These are phyloP conservation scores for Saxophila tyrrhenica DNA, from an alignment of 495 filamentous ascomycete genomes.

Conservation along the genomic window DNA sequence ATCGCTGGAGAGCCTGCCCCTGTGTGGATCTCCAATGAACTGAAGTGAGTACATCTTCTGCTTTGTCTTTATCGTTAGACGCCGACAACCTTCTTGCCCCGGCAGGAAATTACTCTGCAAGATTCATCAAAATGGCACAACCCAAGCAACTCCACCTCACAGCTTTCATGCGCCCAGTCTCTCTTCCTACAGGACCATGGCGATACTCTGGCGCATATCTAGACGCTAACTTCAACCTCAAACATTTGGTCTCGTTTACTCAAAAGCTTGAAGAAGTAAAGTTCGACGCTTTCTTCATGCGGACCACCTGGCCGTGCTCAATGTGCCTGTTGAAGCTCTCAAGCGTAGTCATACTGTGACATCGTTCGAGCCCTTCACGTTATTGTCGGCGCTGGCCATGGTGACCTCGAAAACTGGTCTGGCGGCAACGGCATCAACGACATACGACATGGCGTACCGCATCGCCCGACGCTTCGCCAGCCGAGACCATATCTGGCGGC, in stretches of 20 bases:
- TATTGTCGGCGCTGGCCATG: conserved; percentile 22
- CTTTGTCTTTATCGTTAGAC: no score
- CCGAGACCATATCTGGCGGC: conserved; percentile 54
- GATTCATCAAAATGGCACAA: conserved; percentile 12
- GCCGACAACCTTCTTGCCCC: no score
- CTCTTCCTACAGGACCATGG: conserved; percentile 47
- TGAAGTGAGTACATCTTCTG: not conserved
- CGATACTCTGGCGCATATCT: conserved; percentile 44
- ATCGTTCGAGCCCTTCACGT: conserved; percentile 31
- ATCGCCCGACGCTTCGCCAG: conserved; percentile 53
- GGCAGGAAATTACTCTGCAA: no score
- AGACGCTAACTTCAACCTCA: conserved; percentile 50
- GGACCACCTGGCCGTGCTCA: conserved; percentile 47
- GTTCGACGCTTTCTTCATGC: conserved; percentile 54
- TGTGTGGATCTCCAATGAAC: no score
- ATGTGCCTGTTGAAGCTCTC: conserved; percentile 56
- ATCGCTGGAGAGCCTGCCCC: no score
- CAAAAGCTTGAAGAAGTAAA: conserved; percentile 42
- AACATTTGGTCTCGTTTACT: conserved; percentile 31
- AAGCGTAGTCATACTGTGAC: conserved; percentile 47
- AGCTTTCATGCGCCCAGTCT: conserved; percentile 50
- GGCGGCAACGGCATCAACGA: conserved; percentile 53
- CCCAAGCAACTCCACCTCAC: conserved; percentile 41
- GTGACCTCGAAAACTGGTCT: conserved; percentile 47
- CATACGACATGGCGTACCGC: conserved; percentile 56